A percentile compares a stretch with the other conserved stretches of the same genome.
phyloP scores from a whole-genome alignment of 2,329 filamentous ascomycete species.

The Neopestalotiopsis rosae region DNA sequence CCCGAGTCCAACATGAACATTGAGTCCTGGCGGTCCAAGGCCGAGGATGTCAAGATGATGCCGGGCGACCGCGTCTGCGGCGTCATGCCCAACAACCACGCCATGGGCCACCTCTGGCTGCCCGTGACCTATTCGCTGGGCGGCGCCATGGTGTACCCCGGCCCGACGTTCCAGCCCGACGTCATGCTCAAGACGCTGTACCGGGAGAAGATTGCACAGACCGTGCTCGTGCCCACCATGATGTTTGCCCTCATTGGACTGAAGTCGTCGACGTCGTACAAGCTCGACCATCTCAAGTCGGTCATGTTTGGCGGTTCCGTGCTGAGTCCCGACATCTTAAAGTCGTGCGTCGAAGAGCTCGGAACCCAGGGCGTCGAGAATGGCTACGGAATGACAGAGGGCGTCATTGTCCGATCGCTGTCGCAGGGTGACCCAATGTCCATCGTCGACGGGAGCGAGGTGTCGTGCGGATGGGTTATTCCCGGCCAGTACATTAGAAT shows the following conservation, averaged over 20 bases:
- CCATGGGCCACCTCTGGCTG: conserved; percentile 12
- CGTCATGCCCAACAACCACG: conserved; percentile 16
- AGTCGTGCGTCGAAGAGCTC: conserved; percentile 13
- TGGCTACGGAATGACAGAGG: conserved; percentile 15
- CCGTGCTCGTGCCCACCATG: conserved; percentile 13
- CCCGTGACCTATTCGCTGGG: neutral
- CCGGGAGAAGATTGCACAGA: conserved; percentile 14
- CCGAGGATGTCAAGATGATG: neutral
- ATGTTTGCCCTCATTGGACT: conserved; percentile 12
- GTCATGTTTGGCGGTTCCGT: conserved; percentile 14
- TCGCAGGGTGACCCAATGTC: conserved; percentile 2
- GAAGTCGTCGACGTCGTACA: neutral
- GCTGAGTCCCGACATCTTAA: neutral
- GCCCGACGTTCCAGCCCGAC: conserved; percentile 13
- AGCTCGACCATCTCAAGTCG: conserved; percentile 7
- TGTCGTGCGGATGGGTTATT: conserved; percentile 6
- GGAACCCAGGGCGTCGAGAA: conserved; percentile 7
- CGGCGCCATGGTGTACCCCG: conserved; percentile 12
- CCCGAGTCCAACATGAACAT: neutral
- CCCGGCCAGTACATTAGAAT: conserved; percentile 4
- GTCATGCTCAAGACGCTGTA: conserved; percentile 12
- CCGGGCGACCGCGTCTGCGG: conserved; percentile 5
- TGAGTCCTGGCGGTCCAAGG: neutral
- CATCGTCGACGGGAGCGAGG: conserved; percentile 12
- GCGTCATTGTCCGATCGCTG: neutral